Evolutionary conservation across 2,329 filamentous ascomycete genomes (phyloP), one percentile per base, ranked within the genome.

Genomic region (Microcyclospora tardicrescens): DNA sequence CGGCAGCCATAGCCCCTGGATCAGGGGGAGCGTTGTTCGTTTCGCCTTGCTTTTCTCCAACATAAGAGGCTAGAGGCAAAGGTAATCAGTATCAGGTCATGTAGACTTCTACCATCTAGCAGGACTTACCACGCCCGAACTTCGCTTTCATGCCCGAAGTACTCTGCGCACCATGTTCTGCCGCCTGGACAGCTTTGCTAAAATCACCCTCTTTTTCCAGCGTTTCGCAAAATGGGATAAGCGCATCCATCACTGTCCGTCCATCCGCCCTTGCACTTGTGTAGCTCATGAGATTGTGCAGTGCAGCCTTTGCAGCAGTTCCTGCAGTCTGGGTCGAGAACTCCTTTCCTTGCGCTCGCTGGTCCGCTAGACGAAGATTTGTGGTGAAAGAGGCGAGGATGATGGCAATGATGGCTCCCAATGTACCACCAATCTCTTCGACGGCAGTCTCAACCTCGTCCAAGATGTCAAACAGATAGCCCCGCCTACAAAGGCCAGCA

Each of bases 261-360:
- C 56, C 56, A 11, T 58, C 59, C 30, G 51, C 46, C 31, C 56
- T 50, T 12, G 59, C 59, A 33, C 51, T 48, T 1, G 58, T 61
- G 36, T 61, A 61, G 12, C 46, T 58, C 45, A 64, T 62, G 33
- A 69, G 41, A 38, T 65, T 66, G 37, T 61, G 55, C 13, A 69
- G 46, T 8, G 64, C 66, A 47, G 16, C 49, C 9, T n/a, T 57
- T 5, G 66, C 53, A 11, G 54, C 55, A 28, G 45, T 33, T 8
- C 55, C 29, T 40, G 52, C 48, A 11, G 43, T 49, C 27, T 47
- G 44, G 12, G 46, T 43, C 37, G 52, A 43, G 16, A 57, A 40
- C n/a, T 37, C 13, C 32, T 54, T 53, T 3, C 39, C 34, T 16
- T 48, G 42, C 19, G 45, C 35, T 34, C 47, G 49, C 0, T 57